Conservation (phyloP, 345 rosid genomes). For the Brassica cretica region DNA sequence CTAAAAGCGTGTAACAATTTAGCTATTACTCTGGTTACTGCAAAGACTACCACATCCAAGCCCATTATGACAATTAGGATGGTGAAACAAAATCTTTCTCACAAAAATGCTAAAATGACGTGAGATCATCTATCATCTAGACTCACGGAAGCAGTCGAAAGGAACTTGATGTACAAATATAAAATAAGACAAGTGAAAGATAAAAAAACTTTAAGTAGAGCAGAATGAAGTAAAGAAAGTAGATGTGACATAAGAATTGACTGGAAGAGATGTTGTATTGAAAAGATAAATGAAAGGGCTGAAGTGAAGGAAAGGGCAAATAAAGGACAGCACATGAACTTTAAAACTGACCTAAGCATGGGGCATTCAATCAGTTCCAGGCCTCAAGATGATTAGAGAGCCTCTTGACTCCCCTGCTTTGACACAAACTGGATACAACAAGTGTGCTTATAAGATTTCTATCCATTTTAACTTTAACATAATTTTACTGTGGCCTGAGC, state of each 20-base stretch:
- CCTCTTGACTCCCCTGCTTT: slow-evolving; percentile 94
- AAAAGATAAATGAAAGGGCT: slow-evolving; percentile 45
- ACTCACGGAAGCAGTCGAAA: background rate
- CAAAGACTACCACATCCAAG: background rate
- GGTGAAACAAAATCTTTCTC: slow-evolving; percentile 5
- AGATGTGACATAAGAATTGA: slow-evolving; percentile 16
- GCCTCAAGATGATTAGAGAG: slow-evolving; percentile 83
- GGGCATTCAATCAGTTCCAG: slow-evolving; percentile 90
- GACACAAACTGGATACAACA: slow-evolving; percentile 89
- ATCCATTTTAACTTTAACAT: slow-evolving; percentile 42
- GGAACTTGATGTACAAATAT: background rate
- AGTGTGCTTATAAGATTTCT: slow-evolving; percentile 71
- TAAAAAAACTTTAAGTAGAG: slow-evolving; percentile 18
- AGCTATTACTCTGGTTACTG: no score
- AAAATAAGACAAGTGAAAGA: slow-evolving; percentile 15
- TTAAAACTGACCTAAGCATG: slow-evolving; percentile 88
- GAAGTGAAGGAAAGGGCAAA: slow-evolving; percentile 52
- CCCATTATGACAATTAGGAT: background rate
- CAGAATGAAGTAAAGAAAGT: slow-evolving; percentile 20
- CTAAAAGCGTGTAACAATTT: no score
- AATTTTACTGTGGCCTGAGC: slow-evolving; percentile 53
- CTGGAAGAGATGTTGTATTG: slow-evolving; percentile 35
- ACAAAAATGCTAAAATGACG: background rate
- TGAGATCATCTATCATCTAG: background rate
- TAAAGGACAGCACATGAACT: slow-evolving; percentile 59